Evolutionary conservation across 2,329 filamentous ascomycete species (phyloP), one percentile per base, ranked within the genome.

Genomic region (Sporothrix humicola): DNA sequence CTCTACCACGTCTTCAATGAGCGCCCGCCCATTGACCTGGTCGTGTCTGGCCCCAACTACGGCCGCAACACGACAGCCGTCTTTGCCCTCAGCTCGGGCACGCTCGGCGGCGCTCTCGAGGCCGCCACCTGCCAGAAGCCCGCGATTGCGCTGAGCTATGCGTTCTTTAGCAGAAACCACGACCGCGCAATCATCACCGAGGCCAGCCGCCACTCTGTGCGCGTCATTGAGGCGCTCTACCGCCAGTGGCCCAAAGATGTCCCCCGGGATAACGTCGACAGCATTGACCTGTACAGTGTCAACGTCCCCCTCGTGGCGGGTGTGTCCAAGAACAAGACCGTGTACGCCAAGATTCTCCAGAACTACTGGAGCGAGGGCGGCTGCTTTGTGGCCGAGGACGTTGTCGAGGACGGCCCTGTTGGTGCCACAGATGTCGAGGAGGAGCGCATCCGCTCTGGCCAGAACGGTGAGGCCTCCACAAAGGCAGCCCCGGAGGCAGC

Each of bases 331-430:
- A 87, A 87, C 72, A 94, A 93, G 82, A 90, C 95, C 3, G 79
- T 96, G n/a, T 97, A 91, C 84, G 95, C 96, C 2, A 85, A 89
- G 75, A 92, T 98, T 87, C 83, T 98, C 79, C 93, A 97, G 83
- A 99, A 98, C 81, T 91, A 92, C 79, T 99, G 96, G 96, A 86
- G 85, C 23, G 86, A 87, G n/a, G 93, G 92, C 3, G 93, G 92
- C 73, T 97, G 94, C 79, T 98, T 98, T 82, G 87, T 94, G 78
- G 94, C 94, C 80, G 86, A 95, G 44, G 90, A 92, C 69, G 88
- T 90, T 65, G 87, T 88, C 13, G 66, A 68, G 13, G 20, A 72
- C 31, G 42, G 12, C 3, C 20, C 68, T 4, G 85, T 31, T 20
- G 13, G 48, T 44, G 59, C 7, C 42, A 44, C n/a, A 73, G 89